Percentiles rank a stretch among this genome's conserved stretches.
Evolutionary conservation across 106 monocot species (phyloP).

Genomic region (Apostasia ramifera): DNA sequence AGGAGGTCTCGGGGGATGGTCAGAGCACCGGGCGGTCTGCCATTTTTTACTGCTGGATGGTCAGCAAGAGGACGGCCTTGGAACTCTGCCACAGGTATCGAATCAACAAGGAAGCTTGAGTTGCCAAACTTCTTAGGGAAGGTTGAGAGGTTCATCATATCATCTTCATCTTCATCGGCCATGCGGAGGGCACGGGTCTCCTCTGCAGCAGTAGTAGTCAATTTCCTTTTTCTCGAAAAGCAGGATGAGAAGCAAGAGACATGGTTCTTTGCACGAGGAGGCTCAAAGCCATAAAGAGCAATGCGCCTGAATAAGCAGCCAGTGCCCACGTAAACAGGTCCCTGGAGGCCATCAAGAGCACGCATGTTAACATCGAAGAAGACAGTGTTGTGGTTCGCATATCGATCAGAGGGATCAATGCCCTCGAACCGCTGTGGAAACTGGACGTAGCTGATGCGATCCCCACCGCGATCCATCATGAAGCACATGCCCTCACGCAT

Average conservation of each 20-base stretch:
- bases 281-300: constrained; percentile 62
- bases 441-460: constrained; percentile 70
- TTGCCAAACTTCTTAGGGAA: constrained; percentile 35
- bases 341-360: constrained; percentile 67
- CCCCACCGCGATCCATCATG: constrained; percentile 88
- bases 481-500: constrained; percentile 62
- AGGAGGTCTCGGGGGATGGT: constrained; percentile 56
- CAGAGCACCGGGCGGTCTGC: constrained; percentile 58
- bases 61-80: constrained; percentile 77
- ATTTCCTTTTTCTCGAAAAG: constrained; percentile 16
- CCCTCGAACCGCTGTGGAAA: constrained; percentile 94
- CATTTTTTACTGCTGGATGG: constrained; percentile 71
- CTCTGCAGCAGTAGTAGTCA: constrained; percentile 6
- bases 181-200: constrained; percentile 9
- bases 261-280: constrained; percentile 34
- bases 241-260: constrained; percentile 39
- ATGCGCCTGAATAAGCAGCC: constrained; percentile 52
- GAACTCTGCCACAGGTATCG: constrained; percentile 67
- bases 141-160: constrained; percentile 4
- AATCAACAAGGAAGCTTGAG: constrained; percentile 64
- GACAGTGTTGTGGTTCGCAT: constrained; percentile 86
- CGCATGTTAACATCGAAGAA: constrained; percentile 96
- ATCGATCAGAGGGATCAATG: constrained; percentile 83
- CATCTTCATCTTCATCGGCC: constrained; percentile 1
- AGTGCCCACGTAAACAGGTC: constrained; percentile 61